Evolutionary conservation across 805 yeast genomes (phyloP), one percentile per base, ranked within the genome.

Genomic region (Candida maris): DNA sequence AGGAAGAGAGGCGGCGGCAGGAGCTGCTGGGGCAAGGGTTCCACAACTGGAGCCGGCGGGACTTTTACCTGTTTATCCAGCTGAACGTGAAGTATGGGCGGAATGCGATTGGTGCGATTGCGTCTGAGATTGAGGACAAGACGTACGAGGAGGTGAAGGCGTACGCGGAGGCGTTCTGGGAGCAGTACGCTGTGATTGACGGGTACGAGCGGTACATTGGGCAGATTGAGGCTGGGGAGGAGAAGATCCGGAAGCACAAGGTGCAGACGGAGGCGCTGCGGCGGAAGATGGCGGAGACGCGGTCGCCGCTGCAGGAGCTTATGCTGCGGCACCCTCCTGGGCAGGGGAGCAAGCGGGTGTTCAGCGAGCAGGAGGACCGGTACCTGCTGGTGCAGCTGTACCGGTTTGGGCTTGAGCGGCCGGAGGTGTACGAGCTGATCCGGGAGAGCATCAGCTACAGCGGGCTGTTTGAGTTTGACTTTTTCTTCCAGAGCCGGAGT

Each of bases 141-240:
- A 72, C 88, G 0, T 58, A 66, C 19, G 94, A 85, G 8, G 96
- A 93, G 43, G 85, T 91, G 9, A 61, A 77, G 40, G 81, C 75
- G 24, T 93, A 91, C 57, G 79, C 89, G 9, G 70, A 71, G 35
- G 82, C 73, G 7, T 93, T 93, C 59, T 93, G 97, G 98, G 52
- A 71, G 18, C 73, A 82, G 35, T 81, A 78, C 52, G 69, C 75
- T 33, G 85, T 81, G 48, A 81, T 93, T 44, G 97, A 91, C 22
- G 95, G 96, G 8, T 82, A 81, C 61, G 98, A 93, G 48, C 75
- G 85, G 45, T 86, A 82, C 59, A 62, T 89, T 36, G 67, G 73
- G 14, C 91, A 81, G 51, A 86, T 93, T 42, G 95, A 88, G 53
- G 71, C 75, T 3, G 98, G 97, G 12, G 97, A 93, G 56, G 96